phyloP scores from a whole-genome alignment of 768 basidiomycete species.

The Tricholoma terreum region DNA sequence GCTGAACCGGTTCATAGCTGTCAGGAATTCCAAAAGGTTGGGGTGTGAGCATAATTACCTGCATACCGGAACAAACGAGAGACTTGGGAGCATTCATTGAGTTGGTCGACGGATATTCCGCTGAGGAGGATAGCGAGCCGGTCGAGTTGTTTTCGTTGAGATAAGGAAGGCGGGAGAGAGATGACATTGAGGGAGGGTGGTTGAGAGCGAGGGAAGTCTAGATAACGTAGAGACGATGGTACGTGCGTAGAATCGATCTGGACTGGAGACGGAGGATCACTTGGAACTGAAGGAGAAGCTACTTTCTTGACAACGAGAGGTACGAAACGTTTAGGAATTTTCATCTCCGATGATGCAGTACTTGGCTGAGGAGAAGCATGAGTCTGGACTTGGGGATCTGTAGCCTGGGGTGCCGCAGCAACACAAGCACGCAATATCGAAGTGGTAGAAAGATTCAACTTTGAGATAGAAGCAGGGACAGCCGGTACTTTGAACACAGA shows the following conservation, averaged over 20 bases:
- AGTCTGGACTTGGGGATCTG: not conserved
- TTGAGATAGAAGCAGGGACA: not conserved
- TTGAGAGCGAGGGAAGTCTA: slow-evolving; percentile 32
- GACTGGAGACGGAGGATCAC: not conserved
- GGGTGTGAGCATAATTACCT: slow-evolving; percentile 33
- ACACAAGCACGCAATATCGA: not conserved
- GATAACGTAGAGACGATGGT: slow-evolving; percentile 12
- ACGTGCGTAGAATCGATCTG: not conserved
- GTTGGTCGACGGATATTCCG: slow-evolving; percentile 41
- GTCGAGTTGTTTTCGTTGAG: slow-evolving; percentile 54
- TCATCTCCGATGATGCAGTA: not conserved
- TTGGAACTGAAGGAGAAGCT: not conserved
- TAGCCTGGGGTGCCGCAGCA: not conserved
- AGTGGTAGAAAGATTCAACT: not conserved
- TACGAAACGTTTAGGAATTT: slow-evolving; percentile 25
- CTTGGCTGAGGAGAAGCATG: not conserved
- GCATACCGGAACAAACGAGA: slow-evolving; percentile 65
- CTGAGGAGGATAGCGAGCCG: slow-evolving; percentile 54
- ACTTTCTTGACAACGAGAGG: slow-evolving; percentile 22
- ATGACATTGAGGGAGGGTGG: slow-evolving; percentile 37
- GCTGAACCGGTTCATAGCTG: slow-evolving; percentile 35
- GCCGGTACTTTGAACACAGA: not conserved
- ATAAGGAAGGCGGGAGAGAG: slow-evolving; percentile 53
- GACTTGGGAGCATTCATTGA: slow-evolving; percentile 46
- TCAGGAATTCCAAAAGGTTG: not conserved